Evolutionary conservation across 345 rosid genomes (phyloP).

Genomic region (Lumnitzera littorea): DNA sequence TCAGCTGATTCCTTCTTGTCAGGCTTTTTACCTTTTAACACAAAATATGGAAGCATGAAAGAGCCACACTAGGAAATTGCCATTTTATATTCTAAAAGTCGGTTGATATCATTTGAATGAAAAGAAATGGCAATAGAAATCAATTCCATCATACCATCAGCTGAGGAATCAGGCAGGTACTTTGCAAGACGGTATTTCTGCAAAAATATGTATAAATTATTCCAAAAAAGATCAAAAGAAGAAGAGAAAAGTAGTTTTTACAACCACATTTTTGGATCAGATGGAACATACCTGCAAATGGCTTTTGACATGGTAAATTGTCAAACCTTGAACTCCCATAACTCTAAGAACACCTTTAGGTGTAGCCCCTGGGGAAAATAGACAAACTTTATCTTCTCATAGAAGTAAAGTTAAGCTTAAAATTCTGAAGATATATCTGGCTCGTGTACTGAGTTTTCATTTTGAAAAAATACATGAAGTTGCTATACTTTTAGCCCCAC

Average conservation of each 20-base stretch:
- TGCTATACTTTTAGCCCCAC: too few relatives aligned
- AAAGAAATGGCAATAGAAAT: too few relatives aligned
- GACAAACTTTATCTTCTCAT: too few relatives aligned
- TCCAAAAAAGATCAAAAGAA: neutral
- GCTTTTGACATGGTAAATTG: slow-evolving; percentile 90
- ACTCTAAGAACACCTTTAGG: slow-evolving; percentile 93
- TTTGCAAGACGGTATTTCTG: slow-evolving; percentile 96
- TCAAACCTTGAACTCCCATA: slow-evolving; percentile 91
- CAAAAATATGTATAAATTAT: slow-evolving; percentile 14
- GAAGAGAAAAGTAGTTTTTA: neutral
- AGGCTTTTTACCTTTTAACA: slow-evolving; percentile 65
- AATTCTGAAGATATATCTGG: neutral
- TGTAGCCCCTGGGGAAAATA: slow-evolving; percentile 56
- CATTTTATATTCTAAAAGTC: neutral
- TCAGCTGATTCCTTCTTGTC: slow-evolving; percentile 90
- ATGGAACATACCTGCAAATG: slow-evolving; percentile 61
- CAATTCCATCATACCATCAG: slow-evolving; percentile 55
- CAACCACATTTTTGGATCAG: neutral
- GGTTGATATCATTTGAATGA: neutral
- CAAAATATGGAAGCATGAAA: slow-evolving; percentile 13
- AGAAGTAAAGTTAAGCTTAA: neutral
- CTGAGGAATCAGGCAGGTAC: slow-evolving; percentile 85
- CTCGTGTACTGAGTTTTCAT: neutral
- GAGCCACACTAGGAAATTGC: slow-evolving; percentile 2
- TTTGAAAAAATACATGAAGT: neutral